Evolutionary conservation across 2,329 filamentous ascomycete genomes (phyloP), one percentile per base, ranked within the genome.

Genomic region (Fusarium musae): DNA sequence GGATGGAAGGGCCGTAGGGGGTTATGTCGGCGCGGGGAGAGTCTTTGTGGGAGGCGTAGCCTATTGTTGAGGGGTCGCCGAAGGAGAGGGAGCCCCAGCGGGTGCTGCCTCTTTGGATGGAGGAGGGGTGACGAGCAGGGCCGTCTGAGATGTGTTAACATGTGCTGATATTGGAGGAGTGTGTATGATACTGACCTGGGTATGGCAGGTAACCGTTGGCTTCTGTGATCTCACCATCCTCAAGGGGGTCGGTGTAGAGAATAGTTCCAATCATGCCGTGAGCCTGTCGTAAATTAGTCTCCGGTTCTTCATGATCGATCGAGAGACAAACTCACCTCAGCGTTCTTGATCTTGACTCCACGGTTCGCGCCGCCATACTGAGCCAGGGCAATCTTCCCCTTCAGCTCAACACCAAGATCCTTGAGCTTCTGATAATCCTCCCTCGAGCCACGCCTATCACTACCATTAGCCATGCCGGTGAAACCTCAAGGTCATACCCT

Each of bases 31-130:
- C 53, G 10, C 73, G 63, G 3, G 73, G 69, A 8, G 72, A 63
- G 21, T 71, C 61, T n/a, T 73, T 73, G 46, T 42, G 67, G 3
- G 73, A 75, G 0, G 73, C 59, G n/a, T 75, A 75, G 21, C 73
- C 73, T 15, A 75, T 53, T 11, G 73, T 75, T 12, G 73, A 75
- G 19, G 73, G 73, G 3, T 75, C 73, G 0, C 73, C 73, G 15
- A 75, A 75, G 5, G 73, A 75, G 11, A 75, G 59, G 0, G 73
- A 75, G 1, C 66, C 66, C 72, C 73, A 75, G 5, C 72, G 57
- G 1, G 71, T 75, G 39, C 72, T 75, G 0, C 73, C 72, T 62
- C 73, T 37, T 15, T 75, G 73, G 8, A 75, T 75, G 6, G 70
- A 28, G 3, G 73, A 75, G 2, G 73, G 72, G 13, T 75, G 66